phyloP scores from a whole-genome alignment of 1,139 yeast species.

The Zygoascus sp. region DNA sequence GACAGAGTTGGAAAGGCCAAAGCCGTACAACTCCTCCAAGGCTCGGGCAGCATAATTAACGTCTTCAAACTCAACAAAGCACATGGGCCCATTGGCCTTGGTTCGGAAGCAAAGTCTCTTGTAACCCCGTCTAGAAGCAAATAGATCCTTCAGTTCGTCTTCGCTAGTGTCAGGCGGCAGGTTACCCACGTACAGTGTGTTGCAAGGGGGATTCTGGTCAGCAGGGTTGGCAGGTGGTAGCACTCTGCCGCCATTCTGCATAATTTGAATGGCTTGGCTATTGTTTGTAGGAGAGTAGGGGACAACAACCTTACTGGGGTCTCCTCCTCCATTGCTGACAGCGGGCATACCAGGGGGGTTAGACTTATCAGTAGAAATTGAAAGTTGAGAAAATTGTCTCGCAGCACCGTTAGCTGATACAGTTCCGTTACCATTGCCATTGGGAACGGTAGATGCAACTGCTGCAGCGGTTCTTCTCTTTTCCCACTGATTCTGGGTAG shows the following conservation, averaged over 20 bases:
- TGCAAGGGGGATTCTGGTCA: conserved; percentile 98
- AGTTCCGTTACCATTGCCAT: conserved; percentile 9
- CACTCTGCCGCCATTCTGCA: conserved; percentile 42
- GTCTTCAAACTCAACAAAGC: conserved; percentile 97
- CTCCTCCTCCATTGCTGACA: conserved; percentile 14
- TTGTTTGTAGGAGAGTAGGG: conserved; percentile 35
- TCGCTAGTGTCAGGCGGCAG: conserved; percentile 97
- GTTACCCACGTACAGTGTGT: conserved; percentile 92
- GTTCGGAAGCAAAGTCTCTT: conserved; percentile 82
- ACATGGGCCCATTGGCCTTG: conserved; percentile 82
- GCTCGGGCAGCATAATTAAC: conserved; percentile 92
- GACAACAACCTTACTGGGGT: conserved; percentile 28
- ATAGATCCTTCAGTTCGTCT: conserved; percentile 80
- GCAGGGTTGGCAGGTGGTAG: conserved; percentile 99
- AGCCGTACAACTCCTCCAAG: conserved; percentile 86
- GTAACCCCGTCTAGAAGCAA: conserved; percentile 88
- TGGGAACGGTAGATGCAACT: conserved; percentile 10
- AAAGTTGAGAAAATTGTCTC: conserved; percentile 18
- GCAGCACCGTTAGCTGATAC: conserved; percentile 9
- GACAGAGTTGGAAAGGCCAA: conserved; percentile 58
- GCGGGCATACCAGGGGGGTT: conserved; percentile 11
- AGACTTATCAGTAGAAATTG: conserved; percentile 15
- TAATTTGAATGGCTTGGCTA: conserved; percentile 32
- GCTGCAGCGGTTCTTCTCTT: conserved; percentile 13
- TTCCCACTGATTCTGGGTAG: conserved; percentile 12